Percentiles rank a stretch among this genome's conserved stretches.
phyloP scores from a whole-genome alignment of 108 stramenopile genomes.

The Skeletonema menzelii region DNA sequence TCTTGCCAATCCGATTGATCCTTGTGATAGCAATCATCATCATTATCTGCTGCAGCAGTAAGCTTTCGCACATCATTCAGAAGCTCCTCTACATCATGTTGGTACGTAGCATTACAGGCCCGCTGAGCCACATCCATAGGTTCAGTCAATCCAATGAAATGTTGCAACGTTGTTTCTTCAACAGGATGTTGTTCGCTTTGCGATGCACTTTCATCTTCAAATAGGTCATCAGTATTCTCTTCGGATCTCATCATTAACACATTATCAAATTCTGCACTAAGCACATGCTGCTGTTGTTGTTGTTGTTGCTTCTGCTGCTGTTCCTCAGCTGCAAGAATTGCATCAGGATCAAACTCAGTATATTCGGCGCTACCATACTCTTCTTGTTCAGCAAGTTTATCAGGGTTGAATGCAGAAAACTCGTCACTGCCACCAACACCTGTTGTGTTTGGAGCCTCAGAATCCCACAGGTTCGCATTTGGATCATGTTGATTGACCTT shows the following conservation, averaged over 20 bases:
- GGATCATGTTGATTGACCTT: not conserved
- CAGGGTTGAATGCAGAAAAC: not conserved
- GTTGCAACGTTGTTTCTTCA: not conserved
- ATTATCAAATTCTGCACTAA: not conserved
- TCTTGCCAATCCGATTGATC: not conserved
- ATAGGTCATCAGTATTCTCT: not conserved
- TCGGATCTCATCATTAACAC: not conserved
- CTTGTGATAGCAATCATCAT: constrained; percentile 4
- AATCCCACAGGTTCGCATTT: not conserved
- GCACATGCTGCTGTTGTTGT: not conserved
- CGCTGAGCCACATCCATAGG: constrained; percentile 1
- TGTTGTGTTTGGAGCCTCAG: not conserved
- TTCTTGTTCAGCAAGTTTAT: not conserved
- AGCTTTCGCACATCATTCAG: not conserved
- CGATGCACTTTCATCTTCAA: not conserved
- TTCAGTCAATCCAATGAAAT: not conserved
- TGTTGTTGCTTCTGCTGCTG: not conserved
- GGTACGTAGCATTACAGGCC: not conserved
- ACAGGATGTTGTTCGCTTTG: not conserved
- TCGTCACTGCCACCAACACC: not conserved
- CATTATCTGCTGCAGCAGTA: not conserved
- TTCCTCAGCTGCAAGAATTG: not conserved
- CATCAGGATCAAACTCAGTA: constrained; percentile 2
- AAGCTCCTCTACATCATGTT: not conserved
- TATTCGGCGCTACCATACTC: not conserved